These are phyloP conservation scores for Aspergillus panamensis DNA, from an alignment of 495 filamentous ascomycete genomes.

Conservation along the genomic window DNA sequence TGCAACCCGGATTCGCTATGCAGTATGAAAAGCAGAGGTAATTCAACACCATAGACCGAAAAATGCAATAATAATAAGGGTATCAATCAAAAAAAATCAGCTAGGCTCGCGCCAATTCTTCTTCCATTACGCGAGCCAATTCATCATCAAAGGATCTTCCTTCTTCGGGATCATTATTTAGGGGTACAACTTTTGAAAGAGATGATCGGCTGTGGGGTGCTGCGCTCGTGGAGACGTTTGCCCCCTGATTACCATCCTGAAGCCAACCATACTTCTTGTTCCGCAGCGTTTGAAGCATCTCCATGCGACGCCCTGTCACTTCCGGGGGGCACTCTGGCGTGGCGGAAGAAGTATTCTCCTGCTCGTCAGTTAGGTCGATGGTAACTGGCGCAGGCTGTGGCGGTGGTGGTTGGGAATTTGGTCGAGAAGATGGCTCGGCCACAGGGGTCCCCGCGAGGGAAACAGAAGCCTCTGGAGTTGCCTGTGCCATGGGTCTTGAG, in stretches of 20 bases:
- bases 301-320: constrained; percentile 5
- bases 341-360: constrained; percentile 1
- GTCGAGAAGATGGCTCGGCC: background rate
- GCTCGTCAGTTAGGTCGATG: constrained; percentile 29
- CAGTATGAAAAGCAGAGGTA: background rate
- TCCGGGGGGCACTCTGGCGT: constrained; percentile 5
- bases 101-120: constrained; percentile 23
- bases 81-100: constrained; percentile 2
- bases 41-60: background rate
- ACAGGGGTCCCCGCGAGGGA: background rate
- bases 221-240: background rate
- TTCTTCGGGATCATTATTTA: background rate
- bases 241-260: background rate
- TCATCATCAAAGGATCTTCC: constrained; percentile 18
- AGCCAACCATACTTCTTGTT: constrained; percentile 31
- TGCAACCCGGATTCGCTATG: constrained; percentile 1
- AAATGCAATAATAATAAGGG: background rate
- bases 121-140: constrained; percentile 26
- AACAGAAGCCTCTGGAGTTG: background rate
- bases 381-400: constrained; percentile 8
- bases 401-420: background rate
- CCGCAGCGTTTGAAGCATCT: constrained; percentile 21
- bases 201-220: background rate
- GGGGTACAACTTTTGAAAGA: background rate
- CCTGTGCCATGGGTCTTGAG: background rate